These are phyloP conservation scores for Aureococcus anophagefferens DNA, from an alignment of 108 stramenopile genomes.

Conservation along the genomic window DNA sequence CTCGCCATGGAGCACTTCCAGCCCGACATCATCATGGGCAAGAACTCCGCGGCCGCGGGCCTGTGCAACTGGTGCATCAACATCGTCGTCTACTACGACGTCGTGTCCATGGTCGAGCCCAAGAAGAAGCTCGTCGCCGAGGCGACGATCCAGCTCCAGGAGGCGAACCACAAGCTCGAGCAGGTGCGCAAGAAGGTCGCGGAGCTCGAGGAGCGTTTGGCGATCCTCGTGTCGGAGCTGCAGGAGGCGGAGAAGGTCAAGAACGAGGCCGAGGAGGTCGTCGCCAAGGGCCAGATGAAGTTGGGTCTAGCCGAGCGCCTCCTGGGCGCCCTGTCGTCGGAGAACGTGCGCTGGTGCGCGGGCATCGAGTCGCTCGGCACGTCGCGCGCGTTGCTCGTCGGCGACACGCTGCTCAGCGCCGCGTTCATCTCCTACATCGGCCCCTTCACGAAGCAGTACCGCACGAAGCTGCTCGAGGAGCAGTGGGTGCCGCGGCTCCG, in stretches of 20 bases:
- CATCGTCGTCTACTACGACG: slow-evolving; percentile 61
- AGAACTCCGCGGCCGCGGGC: slow-evolving; percentile 55
- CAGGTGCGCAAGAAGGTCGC: slow-evolving; percentile 27
- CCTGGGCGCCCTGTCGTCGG: slow-evolving; percentile 47
- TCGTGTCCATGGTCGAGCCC: slow-evolving; percentile 55
- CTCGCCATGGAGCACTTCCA: slow-evolving; percentile 55
- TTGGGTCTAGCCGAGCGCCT: slow-evolving; percentile 54
- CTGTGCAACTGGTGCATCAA: slow-evolving; percentile 55
- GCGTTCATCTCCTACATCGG: slow-evolving; percentile 58
- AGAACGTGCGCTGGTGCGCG: slow-evolving; percentile 57
- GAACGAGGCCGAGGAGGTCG: slow-evolving; percentile 28
- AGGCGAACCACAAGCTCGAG: slow-evolving; percentile 29
- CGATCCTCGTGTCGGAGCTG: slow-evolving; percentile 42
- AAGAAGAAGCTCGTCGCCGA: slow-evolving; percentile 49
- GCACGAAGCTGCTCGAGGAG: slow-evolving; percentile 39
- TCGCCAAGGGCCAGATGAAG: slow-evolving; percentile 48
- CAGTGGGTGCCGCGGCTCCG: slow-evolving; percentile 44
- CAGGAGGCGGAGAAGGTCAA: slow-evolving; percentile 28
- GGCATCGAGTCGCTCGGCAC: slow-evolving; percentile 34
- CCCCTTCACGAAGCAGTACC: slow-evolving; percentile 53
- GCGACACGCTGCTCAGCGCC: slow-evolving; percentile 50
- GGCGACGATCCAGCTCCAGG: slow-evolving; percentile 37
- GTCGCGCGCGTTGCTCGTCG: slow-evolving; percentile 39
- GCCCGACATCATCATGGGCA: slow-evolving; percentile 45
- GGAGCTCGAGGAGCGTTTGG: slow-evolving; percentile 38